Evolutionary conservation across 805 yeast genomes (phyloP).

Genomic region (Candida lessepsii): DNA sequence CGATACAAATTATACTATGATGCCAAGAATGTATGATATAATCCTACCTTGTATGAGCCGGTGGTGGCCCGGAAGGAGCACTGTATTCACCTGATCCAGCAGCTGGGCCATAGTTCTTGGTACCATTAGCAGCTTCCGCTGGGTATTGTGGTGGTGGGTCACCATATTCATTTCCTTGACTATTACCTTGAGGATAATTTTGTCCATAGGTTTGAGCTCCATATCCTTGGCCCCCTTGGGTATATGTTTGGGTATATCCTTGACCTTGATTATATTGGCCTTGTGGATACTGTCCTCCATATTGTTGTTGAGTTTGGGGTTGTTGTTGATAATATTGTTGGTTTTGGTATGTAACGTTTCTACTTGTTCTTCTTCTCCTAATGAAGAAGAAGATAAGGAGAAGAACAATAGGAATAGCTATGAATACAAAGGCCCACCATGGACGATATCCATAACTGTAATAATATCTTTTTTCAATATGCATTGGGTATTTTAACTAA

Average conservation of each 20-base stretch:
- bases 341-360: conserved; percentile 2
- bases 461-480: conserved; percentile 10
- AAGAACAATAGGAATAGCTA: conserved; percentile 12
- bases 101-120: conserved; percentile 5
- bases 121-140: conserved; percentile 1
- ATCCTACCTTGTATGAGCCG: conserved; percentile 14
- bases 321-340: conserved; percentile 11
- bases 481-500: too few species aligned
- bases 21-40: too few species aligned
- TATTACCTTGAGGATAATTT: conserved; percentile 1
- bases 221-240: conserved; percentile 1
- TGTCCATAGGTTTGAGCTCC: background rate
- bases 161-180: conserved; percentile 7
- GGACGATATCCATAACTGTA: conserved; percentile 2
- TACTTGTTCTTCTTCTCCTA: conserved; percentile 10
- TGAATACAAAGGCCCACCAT: conserved; percentile 12
- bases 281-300: conserved; percentile 1
- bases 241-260: conserved; percentile 1
- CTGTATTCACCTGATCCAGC: conserved; percentile 8
- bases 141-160: conserved; percentile 17
- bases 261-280: conserved; percentile 2
- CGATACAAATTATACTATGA: background rate
- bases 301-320: conserved; percentile 10
- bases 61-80: conserved; percentile 16
- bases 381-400: conserved; percentile 4